phyloP scores from a whole-genome alignment of 352 stramenopile species.

The Thraustotheca clavata region DNA sequence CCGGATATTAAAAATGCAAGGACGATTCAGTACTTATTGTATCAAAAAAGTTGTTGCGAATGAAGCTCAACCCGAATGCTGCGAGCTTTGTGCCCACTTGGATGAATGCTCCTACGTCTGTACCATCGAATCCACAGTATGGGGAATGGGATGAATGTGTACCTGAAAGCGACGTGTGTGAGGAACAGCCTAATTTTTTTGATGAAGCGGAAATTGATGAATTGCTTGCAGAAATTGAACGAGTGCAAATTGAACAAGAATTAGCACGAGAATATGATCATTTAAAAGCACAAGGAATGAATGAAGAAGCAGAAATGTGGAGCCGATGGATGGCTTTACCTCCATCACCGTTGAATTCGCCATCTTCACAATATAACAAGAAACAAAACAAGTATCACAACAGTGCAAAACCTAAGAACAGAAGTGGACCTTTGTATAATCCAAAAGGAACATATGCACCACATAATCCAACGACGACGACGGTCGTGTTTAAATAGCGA shows the following conservation, averaged over 20 bases:
- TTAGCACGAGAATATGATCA: constrained; percentile 6
- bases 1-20: background rate
- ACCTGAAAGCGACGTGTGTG: background rate
- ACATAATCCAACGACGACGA: background rate
- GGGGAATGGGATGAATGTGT: constrained; percentile 1
- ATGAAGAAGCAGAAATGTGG: constrained; percentile 18
- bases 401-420: background rate
- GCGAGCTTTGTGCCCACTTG: constrained; percentile 3
- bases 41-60: background rate
- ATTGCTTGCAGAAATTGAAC: constrained; percentile 17
- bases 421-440: background rate
- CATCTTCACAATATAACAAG: background rate
- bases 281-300: constrained; percentile 14
- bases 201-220: constrained; percentile 17
- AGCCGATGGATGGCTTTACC: constrained; percentile 14
- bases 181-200: background rate
- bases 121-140: background rate
- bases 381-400: constrained; percentile 4
- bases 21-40: constrained; percentile 2
- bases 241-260: constrained; percentile 16
- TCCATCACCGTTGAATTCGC: background rate
- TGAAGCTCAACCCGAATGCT: constrained; percentile 21
- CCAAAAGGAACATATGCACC: background rate
- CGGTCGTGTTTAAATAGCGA: background rate
- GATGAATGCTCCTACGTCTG: background rate